These are phyloP conservation scores for Ogataea wickerhamii DNA, from an alignment of 805 yeast species.

Conservation along the genomic window DNA sequence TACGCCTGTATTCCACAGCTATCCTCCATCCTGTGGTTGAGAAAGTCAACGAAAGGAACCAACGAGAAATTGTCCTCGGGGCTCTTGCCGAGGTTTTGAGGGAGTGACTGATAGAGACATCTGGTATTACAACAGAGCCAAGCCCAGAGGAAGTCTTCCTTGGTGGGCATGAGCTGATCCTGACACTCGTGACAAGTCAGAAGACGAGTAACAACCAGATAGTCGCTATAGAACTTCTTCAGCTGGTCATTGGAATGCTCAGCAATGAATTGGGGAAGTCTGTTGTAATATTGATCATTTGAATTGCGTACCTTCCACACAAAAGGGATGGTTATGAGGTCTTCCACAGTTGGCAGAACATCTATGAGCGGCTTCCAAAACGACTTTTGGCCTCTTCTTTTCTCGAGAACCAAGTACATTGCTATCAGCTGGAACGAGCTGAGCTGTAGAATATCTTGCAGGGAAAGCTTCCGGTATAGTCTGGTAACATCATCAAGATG, in stretches of 20 bases:
- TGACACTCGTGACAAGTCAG: conserved; percentile 10
- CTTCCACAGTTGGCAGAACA: conserved; percentile 55
- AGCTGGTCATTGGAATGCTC: conserved; percentile 40
- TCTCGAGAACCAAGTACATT: conserved; percentile 47
- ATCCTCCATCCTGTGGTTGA: conserved; percentile 62
- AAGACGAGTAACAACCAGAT: conserved; percentile 31
- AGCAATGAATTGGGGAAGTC: conserved; percentile 44
- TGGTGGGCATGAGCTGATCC: conserved; percentile 10
- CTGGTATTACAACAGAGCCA: conserved; percentile 92
- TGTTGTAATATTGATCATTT: conserved; percentile 28
- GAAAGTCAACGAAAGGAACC: conserved; percentile 88
- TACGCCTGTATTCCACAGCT: conserved; percentile 51
- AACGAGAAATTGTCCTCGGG: conserved; percentile 71
- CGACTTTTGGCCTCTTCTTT: conserved; percentile 36
- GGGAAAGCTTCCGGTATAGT: conserved; percentile 15
- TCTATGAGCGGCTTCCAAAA: conserved; percentile 70
- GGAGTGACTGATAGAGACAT: conserved; percentile 75
- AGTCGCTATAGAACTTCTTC: conserved; percentile 44
- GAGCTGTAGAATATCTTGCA: conserved; percentile 38
- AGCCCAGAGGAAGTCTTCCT: conserved; percentile 50
- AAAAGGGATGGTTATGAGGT: conserved; percentile 57
- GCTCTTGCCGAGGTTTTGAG: conserved; percentile 38
- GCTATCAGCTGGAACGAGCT: conserved; percentile 60
- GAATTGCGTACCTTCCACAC: conserved; percentile 47
- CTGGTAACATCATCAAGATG: conserved; percentile 1